Base-by-base conservation (phyloP, 257 asterid genomes). In the Plantago major region DNA sequence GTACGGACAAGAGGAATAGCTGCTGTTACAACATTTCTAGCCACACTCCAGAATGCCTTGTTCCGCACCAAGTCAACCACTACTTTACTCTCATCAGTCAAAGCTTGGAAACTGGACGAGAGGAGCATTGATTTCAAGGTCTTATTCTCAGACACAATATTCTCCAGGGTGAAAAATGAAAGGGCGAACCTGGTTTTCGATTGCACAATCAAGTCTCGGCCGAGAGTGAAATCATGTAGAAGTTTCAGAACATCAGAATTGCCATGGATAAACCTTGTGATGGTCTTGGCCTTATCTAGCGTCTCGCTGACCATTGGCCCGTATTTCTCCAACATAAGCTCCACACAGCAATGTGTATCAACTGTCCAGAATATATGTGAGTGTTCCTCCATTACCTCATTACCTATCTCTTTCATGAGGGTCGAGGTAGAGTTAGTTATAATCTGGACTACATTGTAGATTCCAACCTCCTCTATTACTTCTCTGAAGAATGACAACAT, bases 321-420 rank as follows among this genome's bases (percentile, higher is more conserved):
- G 13, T 87, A 30, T 42, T 76, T 81, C 77, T 76, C 84, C 63
- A 87, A 54, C 83, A 83, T 84, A 46, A 90, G 82, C 4, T 80
- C 80, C 2, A 90, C 59, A 71, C 93, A 90, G 37, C 66, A 66
- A 14, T 86, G 80, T 6, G 84, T 77, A 58, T 87, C 79, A 16
- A 78, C 80, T 0, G 87, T 71, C 90, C 92, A 84, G 64, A 84
- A 89, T 0, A 84, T 17, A 0, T 73, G 53, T 46, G 67, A 62
- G 52, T 72, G 66, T 48, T 65, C 78, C 6, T 77, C 79, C 71
- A 59, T 60, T 4, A 87, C 26, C 42, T 33, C 62, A 74, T 66
- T 60, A 7, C 95, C 87, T 1, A 76, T 71, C 37, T 73, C 80
- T 67, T 72, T 77, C 87, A 80, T 72, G 69, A 73, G 75, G 12